Base-by-base conservation (phyloP, 306 rosid genomes). In the Acacia confusa region DNA sequence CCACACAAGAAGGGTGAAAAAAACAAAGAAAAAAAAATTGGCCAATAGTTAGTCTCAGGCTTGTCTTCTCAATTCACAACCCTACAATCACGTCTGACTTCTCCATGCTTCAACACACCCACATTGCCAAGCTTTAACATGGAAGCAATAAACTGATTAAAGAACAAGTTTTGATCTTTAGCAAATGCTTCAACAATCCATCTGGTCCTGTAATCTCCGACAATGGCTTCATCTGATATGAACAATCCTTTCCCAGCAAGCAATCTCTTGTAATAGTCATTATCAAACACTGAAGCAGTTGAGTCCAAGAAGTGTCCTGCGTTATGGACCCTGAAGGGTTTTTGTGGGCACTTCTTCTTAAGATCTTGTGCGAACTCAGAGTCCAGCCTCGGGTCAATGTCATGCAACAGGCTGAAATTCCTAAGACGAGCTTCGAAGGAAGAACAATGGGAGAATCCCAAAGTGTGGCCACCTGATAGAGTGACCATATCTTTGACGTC, bases 391-490 rank as follows among this genome's bases (percentile, higher is more conserved):
- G 97, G 97, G 70, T 94, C 97, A 32, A 83, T 45, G 13, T 88
- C 91, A 58, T 86, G 94, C 50, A 75, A 20, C 0, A 79, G 25
- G 57, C 86, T 90, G 52, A 94, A 90, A 55, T 86, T 86, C 2
- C 47, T 81, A 25, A 94, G 70, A 2, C 92, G 85, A 17, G 85
- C 43, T 83, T 88, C 82, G 4, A 94, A 91, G 0, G 93, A 90
- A 48, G 93, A 82, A 52, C 95, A 90, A 52, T 91, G 97, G 34
- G 97, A 90, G 47, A 90, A 90, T 28, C 97, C 94, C 9, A 90
- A 86, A 16, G 91, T 91, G 87, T 94, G 98, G 14, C 89, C 98
- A 45, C 94, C 97, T 0, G 98, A 91, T 34, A 94, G 87, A 65
- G 95, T 88, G n/a, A 90, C 95, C 86, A 94, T 19, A 24, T 94